Evolutionary conservation across 2,329 filamentous ascomycete species (phyloP), one percentile per base, ranked within the genome.

Genomic region (Cadophora gregata): DNA sequence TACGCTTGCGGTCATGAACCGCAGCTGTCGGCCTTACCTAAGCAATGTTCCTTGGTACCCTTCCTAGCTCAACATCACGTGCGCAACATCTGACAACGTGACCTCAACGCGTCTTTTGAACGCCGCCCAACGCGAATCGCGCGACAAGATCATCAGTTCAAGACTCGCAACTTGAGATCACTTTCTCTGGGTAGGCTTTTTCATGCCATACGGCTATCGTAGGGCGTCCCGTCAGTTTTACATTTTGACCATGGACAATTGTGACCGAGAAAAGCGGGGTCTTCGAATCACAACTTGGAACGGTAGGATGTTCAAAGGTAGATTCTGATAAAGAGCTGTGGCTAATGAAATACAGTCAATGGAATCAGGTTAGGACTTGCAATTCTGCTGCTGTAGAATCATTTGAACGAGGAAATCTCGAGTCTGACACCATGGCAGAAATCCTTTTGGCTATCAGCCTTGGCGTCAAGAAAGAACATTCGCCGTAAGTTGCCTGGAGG

Each of bases 271-370:
- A n/a, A 68, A 59, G 60, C 93, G 93, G 91, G 85, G 84, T 19
- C 82, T 96, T 70, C 89, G 93, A 68, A 93, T 97, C 73, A 96
- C 92, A 3, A 92, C 91, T 16, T 95, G 92, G 92, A 95, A 95
- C 80, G 92, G 91, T 92, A 78, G 76, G 85, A 47, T 58, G 16
- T 27, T 36, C 33, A 38, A 9, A 7, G 8, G 5, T 42, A 27
- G 19, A 9, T 9, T 45, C 33, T 5, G 14, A 27, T 1, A 50
- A 16, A 24, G 19, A 33, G 2, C 24, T 36, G 21, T 62, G 45
- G 60, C 71, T 74, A 64, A 75, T 62, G 10, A 4, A 3, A 33
- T 1, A 47, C 70, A 93, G 91, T 93, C 51, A 94, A 94, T 78
- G 92, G 92, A 74, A 94, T 95, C 77, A 86, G 90, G 90, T 90